Percentiles rank a stretch among this genome's conserved stretches.
phyloP scores from a whole-genome alignment of 176 grass and related monocot genomes.

The Carex cristatella region DNA sequence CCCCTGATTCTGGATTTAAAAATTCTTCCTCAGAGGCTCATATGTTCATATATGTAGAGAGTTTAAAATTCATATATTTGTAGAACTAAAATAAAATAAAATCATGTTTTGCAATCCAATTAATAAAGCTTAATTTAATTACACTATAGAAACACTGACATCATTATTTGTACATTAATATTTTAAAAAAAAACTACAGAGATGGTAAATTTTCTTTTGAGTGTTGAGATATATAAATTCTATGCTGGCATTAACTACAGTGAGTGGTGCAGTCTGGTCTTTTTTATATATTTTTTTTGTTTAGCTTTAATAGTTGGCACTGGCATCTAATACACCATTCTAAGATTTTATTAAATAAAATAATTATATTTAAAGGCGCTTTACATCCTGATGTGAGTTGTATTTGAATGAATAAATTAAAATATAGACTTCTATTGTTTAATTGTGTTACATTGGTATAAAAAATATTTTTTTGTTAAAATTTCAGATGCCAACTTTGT shows the following conservation, averaged over 20 bases:
- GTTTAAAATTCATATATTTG: neutral
- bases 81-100: neutral
- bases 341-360: neutral
- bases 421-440: neutral
- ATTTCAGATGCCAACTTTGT: neutral
- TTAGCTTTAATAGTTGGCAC: neutral
- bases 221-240: neutral
- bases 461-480: neutral
- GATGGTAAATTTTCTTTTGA: neutral
- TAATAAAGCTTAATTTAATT: neutral
- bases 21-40: neutral
- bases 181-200: neutral
- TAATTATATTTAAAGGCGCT: neutral
- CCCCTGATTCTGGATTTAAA: neutral
- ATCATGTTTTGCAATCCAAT: neutral
- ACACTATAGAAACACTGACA: neutral
- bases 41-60: neutral
- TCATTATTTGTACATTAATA: neutral
- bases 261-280: slow-evolving; percentile 8
- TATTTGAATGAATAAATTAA: neutral
- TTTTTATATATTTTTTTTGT: neutral
- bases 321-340: neutral
- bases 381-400: neutral
- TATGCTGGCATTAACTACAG: slow-evolving; percentile 1
- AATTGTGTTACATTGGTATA: neutral